Evolutionary conservation across 225 moss, liverwort and hornwort genomes (phyloP).

Genomic region (Ulota crispa): DNA sequence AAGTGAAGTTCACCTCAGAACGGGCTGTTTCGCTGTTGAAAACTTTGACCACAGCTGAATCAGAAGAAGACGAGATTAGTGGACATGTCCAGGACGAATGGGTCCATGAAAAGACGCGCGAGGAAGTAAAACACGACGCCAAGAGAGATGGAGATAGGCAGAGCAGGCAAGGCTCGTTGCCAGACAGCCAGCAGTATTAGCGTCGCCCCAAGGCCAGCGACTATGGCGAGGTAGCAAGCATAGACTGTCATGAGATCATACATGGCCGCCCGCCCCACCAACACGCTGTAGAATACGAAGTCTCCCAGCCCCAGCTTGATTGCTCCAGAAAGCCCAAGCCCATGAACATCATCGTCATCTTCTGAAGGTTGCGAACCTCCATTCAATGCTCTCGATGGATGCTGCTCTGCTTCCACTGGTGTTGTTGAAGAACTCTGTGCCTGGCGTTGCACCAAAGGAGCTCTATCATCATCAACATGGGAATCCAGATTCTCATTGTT

Average conservation of each 20-base stretch:
- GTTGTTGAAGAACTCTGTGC: constrained; percentile 42
- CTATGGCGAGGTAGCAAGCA: constrained; percentile 95
- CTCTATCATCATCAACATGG: constrained; percentile 62
- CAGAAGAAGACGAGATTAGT: constrained; percentile 80
- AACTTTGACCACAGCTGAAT: constrained; percentile 16
- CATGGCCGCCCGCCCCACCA: constrained; percentile 99
- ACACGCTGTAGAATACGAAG: constrained; percentile 96
- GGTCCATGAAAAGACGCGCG: constrained; percentile 85
- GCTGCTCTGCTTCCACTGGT: constrained; percentile 45
- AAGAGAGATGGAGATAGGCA: constrained; percentile 92
- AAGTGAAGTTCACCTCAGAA: constrained; percentile 15
- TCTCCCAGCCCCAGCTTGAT: constrained; percentile 94
- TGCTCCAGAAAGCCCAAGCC: constrained; percentile 76
- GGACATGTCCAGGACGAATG: constrained; percentile 72
- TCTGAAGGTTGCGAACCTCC: constrained; percentile 35
- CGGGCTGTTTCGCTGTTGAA: not conserved
- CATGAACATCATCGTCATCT: constrained; percentile 61
- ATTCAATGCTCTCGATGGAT: constrained; percentile 31
- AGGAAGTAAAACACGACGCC: constrained; percentile 89
- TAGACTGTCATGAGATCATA: constrained; percentile 99
- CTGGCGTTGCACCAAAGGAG: constrained; percentile 63
- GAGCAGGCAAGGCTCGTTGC: constrained; percentile 91
- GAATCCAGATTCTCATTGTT: constrained; percentile 29
- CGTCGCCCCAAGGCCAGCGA: constrained; percentile 85
- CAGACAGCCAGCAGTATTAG: constrained; percentile 81